Conservation (phyloP, 1,284 basidiomycete species). For the Meira nashicola region DNA sequence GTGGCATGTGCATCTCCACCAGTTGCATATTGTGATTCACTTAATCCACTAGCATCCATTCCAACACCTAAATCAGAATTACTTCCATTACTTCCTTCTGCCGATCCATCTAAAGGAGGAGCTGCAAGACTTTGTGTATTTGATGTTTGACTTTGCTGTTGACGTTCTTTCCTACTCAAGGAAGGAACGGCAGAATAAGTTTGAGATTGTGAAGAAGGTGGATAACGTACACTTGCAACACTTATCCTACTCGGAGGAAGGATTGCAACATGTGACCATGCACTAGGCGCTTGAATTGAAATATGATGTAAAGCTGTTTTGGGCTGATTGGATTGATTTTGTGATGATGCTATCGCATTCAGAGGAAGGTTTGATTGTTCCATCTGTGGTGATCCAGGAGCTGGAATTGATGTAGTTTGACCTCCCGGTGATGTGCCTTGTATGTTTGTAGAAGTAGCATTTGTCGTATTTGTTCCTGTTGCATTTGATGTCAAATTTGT, state of each 20-base stretch:
- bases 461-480: background rate
- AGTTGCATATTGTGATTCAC: background rate
- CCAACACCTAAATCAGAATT: background rate
- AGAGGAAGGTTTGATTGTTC: too few species aligned
- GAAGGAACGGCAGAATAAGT: background rate
- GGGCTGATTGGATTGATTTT: background rate
- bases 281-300: conserved; percentile 1
- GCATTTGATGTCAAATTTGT: background rate
- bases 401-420: too few species aligned
- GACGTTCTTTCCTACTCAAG: background rate
- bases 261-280: conserved; percentile 9
- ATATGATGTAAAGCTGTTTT: conserved; percentile 9
- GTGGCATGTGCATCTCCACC: too few species aligned
- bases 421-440: background rate
- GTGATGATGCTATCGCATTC: too few species aligned
- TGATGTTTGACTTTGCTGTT: background rate
- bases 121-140: background rate
- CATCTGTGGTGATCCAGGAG: too few species aligned
- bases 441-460: background rate
- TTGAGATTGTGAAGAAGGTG: background rate
- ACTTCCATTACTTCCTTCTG: background rate
- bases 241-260: conserved; percentile 3
- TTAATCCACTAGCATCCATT: conserved; percentile 1
- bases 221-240: conserved; percentile 8
- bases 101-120: background rate